Percentiles rank a stretch among this genome's conserved stretches.
Conservation (phyloP, 768 basidiomycete species). For the Astraeus odoratus region DNA sequence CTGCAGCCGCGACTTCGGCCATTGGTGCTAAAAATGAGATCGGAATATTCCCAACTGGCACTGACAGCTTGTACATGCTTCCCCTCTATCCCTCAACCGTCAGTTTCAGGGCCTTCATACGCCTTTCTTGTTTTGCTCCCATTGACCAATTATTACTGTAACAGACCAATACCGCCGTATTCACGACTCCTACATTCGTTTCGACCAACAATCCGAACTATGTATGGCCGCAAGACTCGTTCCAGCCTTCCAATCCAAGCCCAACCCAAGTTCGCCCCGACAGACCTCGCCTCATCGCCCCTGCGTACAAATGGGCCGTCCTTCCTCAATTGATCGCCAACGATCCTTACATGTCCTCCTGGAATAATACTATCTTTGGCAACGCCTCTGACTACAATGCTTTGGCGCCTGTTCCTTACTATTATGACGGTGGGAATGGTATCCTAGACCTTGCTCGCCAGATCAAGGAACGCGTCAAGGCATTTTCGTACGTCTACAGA, state of each 20-base stretch:
- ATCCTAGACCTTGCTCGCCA: conserved; percentile 87
- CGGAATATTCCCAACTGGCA: conserved; percentile 69
- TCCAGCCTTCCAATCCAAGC: conserved; percentile 54
- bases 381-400: conserved; percentile 77
- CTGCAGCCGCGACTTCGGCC: conserved; percentile 47
- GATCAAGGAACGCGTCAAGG: conserved; percentile 88
- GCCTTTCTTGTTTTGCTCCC: neutral
- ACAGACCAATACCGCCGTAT: conserved; percentile 72
- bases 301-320: conserved; percentile 84
- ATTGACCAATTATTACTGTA: conserved; percentile 4
- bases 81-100: conserved; percentile 89
- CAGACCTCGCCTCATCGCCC: conserved; percentile 89
- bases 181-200: conserved; percentile 64
- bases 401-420: conserved; percentile 61
- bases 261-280: conserved; percentile 61
- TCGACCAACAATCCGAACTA: conserved; percentile 42
- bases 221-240: conserved; percentile 79
- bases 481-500: conserved; percentile 83
- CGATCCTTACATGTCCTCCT: conserved; percentile 80
- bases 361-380: conserved; percentile 87
- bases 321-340: conserved; percentile 68
- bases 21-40: conserved; percentile 52
- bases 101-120: conserved; percentile 34
- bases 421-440: conserved; percentile 78
- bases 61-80: conserved; percentile 70